A percentile compares a stretch with the other conserved stretches of the same genome.
Evolutionary conservation across 106 monocot genomes (phyloP).

Genomic region (Dioscorea zingiberensis): DNA sequence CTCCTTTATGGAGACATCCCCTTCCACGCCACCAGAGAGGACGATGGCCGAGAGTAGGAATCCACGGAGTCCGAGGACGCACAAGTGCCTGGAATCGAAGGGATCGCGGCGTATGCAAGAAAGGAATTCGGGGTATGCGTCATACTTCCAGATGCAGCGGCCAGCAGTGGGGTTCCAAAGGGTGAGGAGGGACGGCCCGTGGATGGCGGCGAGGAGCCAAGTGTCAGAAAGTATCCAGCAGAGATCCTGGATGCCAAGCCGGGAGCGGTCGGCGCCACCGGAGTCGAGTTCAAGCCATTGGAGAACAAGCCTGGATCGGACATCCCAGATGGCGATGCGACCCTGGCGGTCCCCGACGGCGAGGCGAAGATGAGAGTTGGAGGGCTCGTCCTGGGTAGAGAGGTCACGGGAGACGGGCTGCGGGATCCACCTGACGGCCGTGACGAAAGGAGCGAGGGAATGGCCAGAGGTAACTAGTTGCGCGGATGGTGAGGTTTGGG

Average conservation of each 20-base stretch:
- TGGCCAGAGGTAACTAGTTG: conserved; percentile 18
- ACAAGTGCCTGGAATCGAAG: conserved; percentile 77
- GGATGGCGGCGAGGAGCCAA: conserved; percentile 75
- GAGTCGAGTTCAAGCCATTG: conserved; percentile 67
- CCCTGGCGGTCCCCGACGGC: conserved; percentile 94
- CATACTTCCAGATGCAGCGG: conserved; percentile 90
- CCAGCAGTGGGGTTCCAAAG: conserved; percentile 67
- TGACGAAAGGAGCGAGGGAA: conserved; percentile 72
- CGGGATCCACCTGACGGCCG: conserved; percentile 67
- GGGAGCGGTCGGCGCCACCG: conserved; percentile 13
- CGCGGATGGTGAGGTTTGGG: conserved; percentile 3
- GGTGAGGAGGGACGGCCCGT: conserved; percentile 62
- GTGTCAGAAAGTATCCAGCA: conserved; percentile 79
- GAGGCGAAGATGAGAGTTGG: conserved; percentile 54
- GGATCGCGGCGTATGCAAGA: conserved; percentile 91
- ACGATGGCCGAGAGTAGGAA: conserved; percentile 74
- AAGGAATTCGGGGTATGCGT: conserved; percentile 74
- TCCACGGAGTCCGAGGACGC: conserved; percentile 58
- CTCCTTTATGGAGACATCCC: conserved; percentile 50
- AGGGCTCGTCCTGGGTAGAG: conserved; percentile 38
- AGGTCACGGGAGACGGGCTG: conserved; percentile 46
- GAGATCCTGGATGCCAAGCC: conserved; percentile 84
- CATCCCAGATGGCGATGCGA: conserved; percentile 76
- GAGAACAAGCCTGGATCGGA: conserved; percentile 56
- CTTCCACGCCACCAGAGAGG: conserved; percentile 13